Conservation (phyloP, 768 basidiomycete genomes). For the Lepiota brunneoincarnata region DNA sequence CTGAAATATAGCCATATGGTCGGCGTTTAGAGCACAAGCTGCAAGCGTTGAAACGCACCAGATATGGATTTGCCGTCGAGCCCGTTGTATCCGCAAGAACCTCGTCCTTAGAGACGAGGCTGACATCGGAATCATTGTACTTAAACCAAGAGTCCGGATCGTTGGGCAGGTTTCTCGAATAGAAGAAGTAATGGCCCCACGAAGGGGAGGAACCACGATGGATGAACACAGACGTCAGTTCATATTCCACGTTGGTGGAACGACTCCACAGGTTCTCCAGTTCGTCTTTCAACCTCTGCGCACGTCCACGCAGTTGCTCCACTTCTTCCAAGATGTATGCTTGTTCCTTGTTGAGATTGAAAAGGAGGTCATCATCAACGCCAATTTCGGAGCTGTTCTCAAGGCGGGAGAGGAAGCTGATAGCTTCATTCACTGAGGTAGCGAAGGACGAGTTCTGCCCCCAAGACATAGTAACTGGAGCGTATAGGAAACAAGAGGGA, state of each 20-base stretch:
- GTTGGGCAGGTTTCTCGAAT: conserved; percentile 82
- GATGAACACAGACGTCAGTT: conserved; percentile 92
- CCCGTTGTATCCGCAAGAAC: conserved; percentile 90
- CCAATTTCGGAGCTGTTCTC: conserved; percentile 41
- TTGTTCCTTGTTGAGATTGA: conserved; percentile 52
- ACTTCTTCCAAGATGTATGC: conserved; percentile 53
- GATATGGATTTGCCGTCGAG: conserved; percentile 85
- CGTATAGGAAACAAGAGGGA: background rate
- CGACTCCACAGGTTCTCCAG: conserved; percentile 77
- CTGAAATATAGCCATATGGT: conserved; percentile 32
- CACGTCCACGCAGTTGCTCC: conserved; percentile 46
- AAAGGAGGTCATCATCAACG: conserved; percentile 59
- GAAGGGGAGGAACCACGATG: conserved; percentile 87
- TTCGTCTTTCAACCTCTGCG: conserved; percentile 57
- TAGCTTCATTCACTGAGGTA: conserved; percentile 51
- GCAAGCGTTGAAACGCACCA: conserved; percentile 46
- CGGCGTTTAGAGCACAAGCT: background rate
- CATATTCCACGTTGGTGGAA: conserved; percentile 68
- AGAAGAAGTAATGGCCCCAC: conserved; percentile 96
- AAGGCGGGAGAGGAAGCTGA: conserved; percentile 55
- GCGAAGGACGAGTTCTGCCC: conserved; percentile 59
- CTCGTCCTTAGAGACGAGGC: conserved; percentile 73
- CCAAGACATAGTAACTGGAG: conserved; percentile 4
- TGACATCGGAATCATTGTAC: conserved; percentile 91
- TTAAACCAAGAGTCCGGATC: conserved; percentile 89